Evolutionary conservation across 1,139 yeast species (phyloP), one percentile per base, ranked within the genome.

Genomic region (Sugiyamaella novakii): DNA sequence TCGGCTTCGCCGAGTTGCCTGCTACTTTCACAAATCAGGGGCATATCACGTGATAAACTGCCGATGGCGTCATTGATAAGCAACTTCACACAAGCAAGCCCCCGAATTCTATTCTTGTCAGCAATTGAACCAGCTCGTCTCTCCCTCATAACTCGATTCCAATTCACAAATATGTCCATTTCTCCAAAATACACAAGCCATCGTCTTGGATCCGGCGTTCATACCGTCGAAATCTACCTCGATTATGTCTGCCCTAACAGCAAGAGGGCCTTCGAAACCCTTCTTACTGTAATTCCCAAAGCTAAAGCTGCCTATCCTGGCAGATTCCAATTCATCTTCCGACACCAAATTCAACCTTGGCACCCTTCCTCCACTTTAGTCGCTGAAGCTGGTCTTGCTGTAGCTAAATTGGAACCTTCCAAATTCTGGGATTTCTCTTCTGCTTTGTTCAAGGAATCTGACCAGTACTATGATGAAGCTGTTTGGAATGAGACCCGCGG

Each of bases 261-360:
- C 58, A 84, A 77, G 41, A 85, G 80, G 63, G 59, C 85, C 50
- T 88, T 75, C 70, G 68, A 72, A 54, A 81, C 81, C 50, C 66
- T 87, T 54, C 64, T 71, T 11, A 71, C 72, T 19, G 74, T 86
- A 12, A 73, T 83, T 34, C 88, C 89, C 4, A 57, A 66, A 31
- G 67, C 83, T 47, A 74, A 79, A 46, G 55, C 67, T 42, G 66
- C 71, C 46, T 71, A 75, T 53, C 80, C 83, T 0, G 75, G 74
- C 47, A 65, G 74, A 54, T 79, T 83, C 59, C 81, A 80, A 59
- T 66, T 64, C 53, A 62, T 66, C 36, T 66, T 65, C 63, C 76
- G 83, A 54, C 83, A 85, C 58, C 88, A 83, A 29, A 73, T 84
- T 31, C 95, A 87, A 67, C 92, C 94, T 56, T 87, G 95, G 95